Evolutionary conservation across 129 eudicot species (phyloP).

Genomic region (Smallanthus sonchifolius): DNA sequence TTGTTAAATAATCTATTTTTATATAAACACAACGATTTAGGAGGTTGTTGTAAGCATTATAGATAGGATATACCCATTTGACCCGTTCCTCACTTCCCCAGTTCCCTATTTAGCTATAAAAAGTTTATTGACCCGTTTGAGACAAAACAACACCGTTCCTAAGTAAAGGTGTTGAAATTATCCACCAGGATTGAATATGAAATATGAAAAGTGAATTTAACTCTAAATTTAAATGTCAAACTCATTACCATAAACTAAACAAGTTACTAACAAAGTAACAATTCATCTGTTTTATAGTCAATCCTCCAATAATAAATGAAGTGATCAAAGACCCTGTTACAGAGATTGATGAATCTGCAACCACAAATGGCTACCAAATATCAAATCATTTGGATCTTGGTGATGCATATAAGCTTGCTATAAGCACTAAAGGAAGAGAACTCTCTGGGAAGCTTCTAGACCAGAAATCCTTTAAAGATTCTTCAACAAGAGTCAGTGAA

Average conservation of each 20-base stretch:
- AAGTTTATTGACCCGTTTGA: background rate
- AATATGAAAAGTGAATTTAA: background rate
- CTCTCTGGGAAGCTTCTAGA: conserved; percentile 67
- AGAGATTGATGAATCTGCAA: background rate
- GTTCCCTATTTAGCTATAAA: background rate
- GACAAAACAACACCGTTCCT: background rate
- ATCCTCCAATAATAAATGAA: conserved; percentile 23
- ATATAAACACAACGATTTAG: background rate
- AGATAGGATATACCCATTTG: background rate
- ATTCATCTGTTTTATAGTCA: conserved; percentile 21
- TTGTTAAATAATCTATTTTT: background rate
- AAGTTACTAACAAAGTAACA: background rate
- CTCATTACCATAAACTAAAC: background rate
- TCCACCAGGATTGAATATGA: background rate
- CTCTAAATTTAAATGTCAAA: background rate
- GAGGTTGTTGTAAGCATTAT: background rate
- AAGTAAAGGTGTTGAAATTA: background rate
- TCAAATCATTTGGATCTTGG: conserved; percentile 65
- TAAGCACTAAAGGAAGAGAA: conserved; percentile 62
- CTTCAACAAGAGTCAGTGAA: conserved; percentile 49
- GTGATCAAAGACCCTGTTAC: conserved; percentile 11
- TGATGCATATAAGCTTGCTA: conserved; percentile 89
- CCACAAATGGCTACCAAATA: conserved; percentile 33
- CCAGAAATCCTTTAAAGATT: conserved; percentile 59
- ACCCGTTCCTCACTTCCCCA: background rate